phyloP scores from a whole-genome alignment of 805 yeast genomes.

The Cyberlindnera xylosilytica region DNA sequence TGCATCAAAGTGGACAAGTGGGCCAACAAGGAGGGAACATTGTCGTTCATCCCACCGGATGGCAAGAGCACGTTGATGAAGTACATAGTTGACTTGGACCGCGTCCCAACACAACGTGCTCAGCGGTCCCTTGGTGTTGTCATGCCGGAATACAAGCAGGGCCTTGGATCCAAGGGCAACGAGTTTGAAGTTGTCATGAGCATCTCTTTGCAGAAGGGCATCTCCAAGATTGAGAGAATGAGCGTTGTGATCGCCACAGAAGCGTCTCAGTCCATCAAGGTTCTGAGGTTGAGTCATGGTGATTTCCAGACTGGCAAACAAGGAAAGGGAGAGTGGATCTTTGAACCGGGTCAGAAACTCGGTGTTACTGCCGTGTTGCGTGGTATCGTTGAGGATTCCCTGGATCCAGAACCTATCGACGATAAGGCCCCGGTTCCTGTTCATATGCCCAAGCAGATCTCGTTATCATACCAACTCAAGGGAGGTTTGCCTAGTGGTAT shows the following conservation, averaged over 20 bases:
- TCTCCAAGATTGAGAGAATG: constrained; percentile 47
- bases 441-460: constrained; percentile 42
- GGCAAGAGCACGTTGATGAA: constrained; percentile 63
- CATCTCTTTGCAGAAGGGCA: constrained; percentile 37
- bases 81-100: constrained; percentile 56
- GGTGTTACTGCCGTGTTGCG: constrained; percentile 69
- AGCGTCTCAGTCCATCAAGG: constrained; percentile 41
- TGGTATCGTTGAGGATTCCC: constrained; percentile 45
- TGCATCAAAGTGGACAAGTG: constrained; percentile 59
- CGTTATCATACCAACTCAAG: constrained; percentile 52
- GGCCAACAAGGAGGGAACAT: constrained; percentile 41
- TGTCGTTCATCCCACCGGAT: constrained; percentile 86
- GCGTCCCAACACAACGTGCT: constrained; percentile 14
- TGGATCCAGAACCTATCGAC: constrained; percentile 8
- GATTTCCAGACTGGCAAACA: constrained; percentile 56
- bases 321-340: constrained; percentile 64
- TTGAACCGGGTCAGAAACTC: constrained; percentile 52
- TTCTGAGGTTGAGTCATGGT: constrained; percentile 70
- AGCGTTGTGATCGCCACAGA: constrained; percentile 35
- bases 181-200: constrained; percentile 36
- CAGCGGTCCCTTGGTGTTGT: constrained; percentile 28
- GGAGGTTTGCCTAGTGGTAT: constrained; percentile 78
- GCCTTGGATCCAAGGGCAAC: constrained; percentile 34
- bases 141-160: constrained; percentile 29
- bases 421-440: neutral